Conservation (phyloP, 768 basidiomycete genomes). For the Nidula microcarpa region DNA sequence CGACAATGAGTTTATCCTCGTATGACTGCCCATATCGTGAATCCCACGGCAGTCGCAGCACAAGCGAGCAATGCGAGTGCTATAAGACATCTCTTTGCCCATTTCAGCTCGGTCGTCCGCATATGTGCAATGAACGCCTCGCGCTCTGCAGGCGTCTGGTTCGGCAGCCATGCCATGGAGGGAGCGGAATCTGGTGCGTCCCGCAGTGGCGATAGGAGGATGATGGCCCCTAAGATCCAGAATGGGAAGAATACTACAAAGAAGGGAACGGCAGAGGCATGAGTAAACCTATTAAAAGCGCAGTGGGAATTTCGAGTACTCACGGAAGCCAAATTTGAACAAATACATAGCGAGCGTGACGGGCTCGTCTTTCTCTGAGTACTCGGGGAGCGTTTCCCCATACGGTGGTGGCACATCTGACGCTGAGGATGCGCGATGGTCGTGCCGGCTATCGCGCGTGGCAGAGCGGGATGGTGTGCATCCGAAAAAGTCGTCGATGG, state of each 20-base stretch:
- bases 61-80: slow-evolving; percentile 47
- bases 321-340: slow-evolving; percentile 63
- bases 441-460: slow-evolving; percentile 38
- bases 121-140: slow-evolving; percentile 41
- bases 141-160: slow-evolving; percentile 50
- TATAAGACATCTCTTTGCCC: slow-evolving; percentile 52
- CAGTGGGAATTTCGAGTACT: slow-evolving; percentile 16
- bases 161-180: slow-evolving; percentile 47
- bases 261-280: slow-evolving; percentile 2
- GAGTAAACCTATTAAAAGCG: not conserved
- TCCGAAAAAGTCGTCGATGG: slow-evolving; percentile 30
- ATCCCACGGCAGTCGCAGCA: slow-evolving; percentile 24
- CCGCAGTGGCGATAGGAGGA: slow-evolving; percentile 51
- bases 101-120: slow-evolving; percentile 48
- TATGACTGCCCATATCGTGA: slow-evolving; percentile 27
- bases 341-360: slow-evolving; percentile 56
- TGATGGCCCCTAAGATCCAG: slow-evolving; percentile 58
- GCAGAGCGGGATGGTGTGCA: slow-evolving; percentile 27
- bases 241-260: slow-evolving; percentile 57
- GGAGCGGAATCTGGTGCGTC: slow-evolving; percentile 26
- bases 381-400: slow-evolving; percentile 35
- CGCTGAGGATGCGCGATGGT: slow-evolving; percentile 20
- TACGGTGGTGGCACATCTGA: slow-evolving; percentile 38
- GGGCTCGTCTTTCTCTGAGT: slow-evolving; percentile 38
- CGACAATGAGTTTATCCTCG: slow-evolving; percentile 1